These are phyloP conservation scores for Naganishia friedmannii DNA, from an alignment of 768 basidiomycete species.

Conservation along the genomic window DNA sequence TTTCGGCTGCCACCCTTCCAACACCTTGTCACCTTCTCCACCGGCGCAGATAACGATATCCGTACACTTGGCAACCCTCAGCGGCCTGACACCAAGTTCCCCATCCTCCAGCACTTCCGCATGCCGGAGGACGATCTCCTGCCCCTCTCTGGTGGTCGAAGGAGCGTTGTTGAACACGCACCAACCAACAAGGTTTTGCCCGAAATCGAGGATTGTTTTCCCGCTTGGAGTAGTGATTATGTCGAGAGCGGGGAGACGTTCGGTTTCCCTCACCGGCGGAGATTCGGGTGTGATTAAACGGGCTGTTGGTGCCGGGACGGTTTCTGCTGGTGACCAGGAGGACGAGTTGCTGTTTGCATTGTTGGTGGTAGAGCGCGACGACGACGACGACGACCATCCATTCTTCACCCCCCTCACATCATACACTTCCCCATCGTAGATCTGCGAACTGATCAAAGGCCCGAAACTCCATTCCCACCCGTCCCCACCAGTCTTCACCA, in stretches of 20 bases:
- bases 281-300: conserved; percentile 36
- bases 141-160: neutral
- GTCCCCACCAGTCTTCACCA: neutral
- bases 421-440: conserved; percentile 31
- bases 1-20: conserved; percentile 42
- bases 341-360: neutral
- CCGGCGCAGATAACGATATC: conserved; percentile 32
- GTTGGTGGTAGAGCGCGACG: neutral
- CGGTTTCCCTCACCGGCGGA: conserved; percentile 39
- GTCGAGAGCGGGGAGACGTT: conserved; percentile 33
- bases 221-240: conserved; percentile 44
- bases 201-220: conserved; percentile 47
- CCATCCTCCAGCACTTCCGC: conserved; percentile 49
- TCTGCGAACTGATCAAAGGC: conserved; percentile 23
- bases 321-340: conserved; percentile 8
- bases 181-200: conserved; percentile 49
- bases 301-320: conserved; percentile 32
- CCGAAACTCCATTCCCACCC: conserved; percentile 26
- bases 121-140: conserved; percentile 36
- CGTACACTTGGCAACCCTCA: conserved; percentile 37
- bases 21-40: conserved; percentile 25
- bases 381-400: conserved; percentile 3
- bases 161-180: conserved; percentile 34
- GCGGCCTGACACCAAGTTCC: conserved; percentile 44
- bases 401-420: conserved; percentile 26